These are phyloP conservation scores for Xylaria hypoxylon DNA, from an alignment of 2,329 filamentous ascomycete genomes.

Conservation along the genomic window DNA sequence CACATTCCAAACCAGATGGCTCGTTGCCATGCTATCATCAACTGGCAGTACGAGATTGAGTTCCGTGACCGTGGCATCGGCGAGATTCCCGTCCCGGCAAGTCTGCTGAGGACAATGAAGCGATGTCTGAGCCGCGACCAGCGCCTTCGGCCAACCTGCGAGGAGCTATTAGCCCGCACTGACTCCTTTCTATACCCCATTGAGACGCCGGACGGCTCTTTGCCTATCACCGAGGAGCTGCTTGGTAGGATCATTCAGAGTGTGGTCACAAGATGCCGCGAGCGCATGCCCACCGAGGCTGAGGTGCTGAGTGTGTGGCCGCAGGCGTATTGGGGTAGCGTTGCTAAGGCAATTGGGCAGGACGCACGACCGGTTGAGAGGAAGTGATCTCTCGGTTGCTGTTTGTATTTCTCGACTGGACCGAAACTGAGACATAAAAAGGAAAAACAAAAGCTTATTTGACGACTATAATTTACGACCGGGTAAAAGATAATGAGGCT, in stretches of 20 bases:
- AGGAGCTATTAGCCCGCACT: slow-evolving; percentile 67
- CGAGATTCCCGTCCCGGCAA: slow-evolving; percentile 68
- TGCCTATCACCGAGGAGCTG: slow-evolving; percentile 72
- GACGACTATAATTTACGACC: slow-evolving; percentile 33
- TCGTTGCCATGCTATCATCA: slow-evolving; percentile 87
- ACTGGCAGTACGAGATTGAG: slow-evolving; percentile 78
- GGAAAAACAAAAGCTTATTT: slow-evolving; percentile 19
- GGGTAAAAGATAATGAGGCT: slow-evolving; percentile 22
- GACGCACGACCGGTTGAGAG: slow-evolving; percentile 38
- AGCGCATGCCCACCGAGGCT: slow-evolving; percentile 68
- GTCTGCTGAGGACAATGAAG: slow-evolving; percentile 70
- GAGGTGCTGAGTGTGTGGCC: slow-evolving; percentile 69
- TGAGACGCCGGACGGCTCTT: slow-evolving; percentile 64
- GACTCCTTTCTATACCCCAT: slow-evolving; percentile 74
- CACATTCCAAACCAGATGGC: slow-evolving; percentile 90
- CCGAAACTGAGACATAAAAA: background rate
- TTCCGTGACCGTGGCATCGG: slow-evolving; percentile 78
- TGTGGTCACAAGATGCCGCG: slow-evolving; percentile 68
- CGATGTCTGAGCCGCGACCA: slow-evolving; percentile 73
- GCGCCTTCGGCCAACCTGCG: slow-evolving; percentile 71
- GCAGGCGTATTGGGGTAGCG: slow-evolving; percentile 70
- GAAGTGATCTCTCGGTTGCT: slow-evolving; percentile 11
- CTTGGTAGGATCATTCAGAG: slow-evolving; percentile 72
- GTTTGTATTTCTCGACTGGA: background rate
- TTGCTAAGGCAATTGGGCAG: slow-evolving; percentile 63